phyloP scores from a whole-genome alignment of 2,329 filamentous ascomycete species.

The Aspergillus sp. region DNA sequence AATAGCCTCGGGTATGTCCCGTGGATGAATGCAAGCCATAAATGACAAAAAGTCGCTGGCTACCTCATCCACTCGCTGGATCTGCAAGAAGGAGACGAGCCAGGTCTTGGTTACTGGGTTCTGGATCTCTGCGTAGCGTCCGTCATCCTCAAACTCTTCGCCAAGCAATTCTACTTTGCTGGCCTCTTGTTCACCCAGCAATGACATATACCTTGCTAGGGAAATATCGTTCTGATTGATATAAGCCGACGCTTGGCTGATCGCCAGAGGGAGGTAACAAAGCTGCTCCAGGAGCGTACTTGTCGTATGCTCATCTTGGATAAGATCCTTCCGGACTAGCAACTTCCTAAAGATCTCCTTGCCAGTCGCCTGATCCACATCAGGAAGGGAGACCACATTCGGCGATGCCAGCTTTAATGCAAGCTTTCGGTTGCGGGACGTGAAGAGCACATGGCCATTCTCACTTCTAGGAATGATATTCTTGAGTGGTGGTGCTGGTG shows the following conservation, averaged over 20 bases:
- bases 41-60: conserved; percentile 37
- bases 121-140: conserved; percentile 3
- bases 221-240: conserved; percentile 8
- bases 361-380: not conserved
- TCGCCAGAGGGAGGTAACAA: conserved; percentile 24
- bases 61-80: conserved; percentile 22
- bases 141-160: conserved; percentile 10
- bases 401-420: conserved; percentile 14
- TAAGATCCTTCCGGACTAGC: conserved; percentile 1
- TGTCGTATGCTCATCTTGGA: conserved; percentile 5
- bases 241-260: conserved; percentile 24
- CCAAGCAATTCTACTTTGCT: conserved; percentile 8
- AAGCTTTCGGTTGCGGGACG: conserved; percentile 21
- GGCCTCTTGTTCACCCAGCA: conserved; percentile 8
- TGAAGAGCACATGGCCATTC: conserved; percentile 27
- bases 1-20: conserved; percentile 33
- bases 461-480: conserved; percentile 17
- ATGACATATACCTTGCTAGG: conserved; percentile 4
- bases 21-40: conserved; percentile 1
- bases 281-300: conserved; percentile 17
- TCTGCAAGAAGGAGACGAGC: conserved; percentile 11
- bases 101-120: conserved; percentile 11
- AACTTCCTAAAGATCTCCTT: not conserved
- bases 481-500: conserved; percentile 7
- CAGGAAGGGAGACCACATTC: not conserved